Conservation (phyloP, 1,284 basidiomycete genomes). For the Ceratobasidium sp. region DNA sequence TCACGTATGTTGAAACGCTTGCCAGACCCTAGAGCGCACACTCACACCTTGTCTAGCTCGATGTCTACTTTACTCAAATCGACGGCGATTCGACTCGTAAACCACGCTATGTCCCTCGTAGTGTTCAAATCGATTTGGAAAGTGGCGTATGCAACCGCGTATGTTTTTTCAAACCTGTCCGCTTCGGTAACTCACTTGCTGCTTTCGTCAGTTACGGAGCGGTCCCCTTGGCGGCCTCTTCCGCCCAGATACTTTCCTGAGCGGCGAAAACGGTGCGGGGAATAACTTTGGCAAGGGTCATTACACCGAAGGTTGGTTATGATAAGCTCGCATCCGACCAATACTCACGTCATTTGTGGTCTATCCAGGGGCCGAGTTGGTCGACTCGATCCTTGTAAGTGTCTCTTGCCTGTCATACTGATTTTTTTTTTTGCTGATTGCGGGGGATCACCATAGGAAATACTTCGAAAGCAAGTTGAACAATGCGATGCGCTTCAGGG, state of each 20-base stretch:
- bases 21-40: no score
- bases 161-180: constrained; percentile 47
- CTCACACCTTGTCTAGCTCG: constrained; percentile 57
- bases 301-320: constrained; percentile 78
- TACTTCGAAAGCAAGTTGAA: constrained; percentile 78
- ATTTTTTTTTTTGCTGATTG: constrained; percentile 36
- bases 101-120: constrained; percentile 90
- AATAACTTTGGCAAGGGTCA: constrained; percentile 95
- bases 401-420: constrained; percentile 10
- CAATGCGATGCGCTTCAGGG: constrained; percentile 89
- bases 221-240: constrained; percentile 79
- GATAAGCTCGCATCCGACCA: background rate
- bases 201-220: constrained; percentile 67
- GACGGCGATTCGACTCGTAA: constrained; percentile 50
- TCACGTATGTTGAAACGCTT: constrained; percentile 50
- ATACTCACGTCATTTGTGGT: constrained; percentile 27
- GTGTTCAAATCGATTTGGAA: constrained; percentile 90
- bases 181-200: constrained; percentile 45
- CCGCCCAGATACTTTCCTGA: constrained; percentile 87
- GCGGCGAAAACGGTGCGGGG: constrained; percentile 77
- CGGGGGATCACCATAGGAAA: constrained; percentile 57
- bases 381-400: constrained; percentile 80
- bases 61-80: constrained; percentile 76
- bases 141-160: constrained; percentile 87
- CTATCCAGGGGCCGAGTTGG: constrained; percentile 89